Evolutionary conservation across 805 yeast genomes (phyloP).

Genomic region (Lipomyces spencermartinsiae): DNA sequence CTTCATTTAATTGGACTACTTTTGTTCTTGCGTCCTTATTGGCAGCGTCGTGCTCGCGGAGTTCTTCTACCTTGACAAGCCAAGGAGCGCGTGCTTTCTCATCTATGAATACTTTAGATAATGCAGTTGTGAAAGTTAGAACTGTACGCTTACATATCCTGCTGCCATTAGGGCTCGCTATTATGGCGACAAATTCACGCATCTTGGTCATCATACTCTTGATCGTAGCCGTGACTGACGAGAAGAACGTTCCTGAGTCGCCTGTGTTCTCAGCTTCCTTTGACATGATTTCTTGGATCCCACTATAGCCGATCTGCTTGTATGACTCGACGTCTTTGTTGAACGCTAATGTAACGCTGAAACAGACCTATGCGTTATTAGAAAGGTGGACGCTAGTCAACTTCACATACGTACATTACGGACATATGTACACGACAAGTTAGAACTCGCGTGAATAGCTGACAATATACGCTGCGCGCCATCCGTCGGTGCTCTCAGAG

Average conservation of each 20-base stretch:
- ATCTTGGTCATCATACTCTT: neutral
- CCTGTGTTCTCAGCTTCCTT: slow-evolving; percentile 6
- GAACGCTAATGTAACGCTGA: neutral
- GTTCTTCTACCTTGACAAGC: slow-evolving; percentile 34
- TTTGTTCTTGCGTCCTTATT: slow-evolving; percentile 29
- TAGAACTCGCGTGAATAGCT: neutral
- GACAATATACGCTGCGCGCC: neutral
- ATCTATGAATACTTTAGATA: neutral
- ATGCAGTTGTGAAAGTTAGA: neutral
- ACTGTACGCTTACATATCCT: neutral
- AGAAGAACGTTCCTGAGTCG: slow-evolving; percentile 10
- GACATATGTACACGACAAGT: neutral
- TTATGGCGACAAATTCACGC: slow-evolving; percentile 9
- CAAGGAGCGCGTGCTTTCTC: slow-evolving; percentile 38
- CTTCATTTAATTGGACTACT: slow-evolving; percentile 35
- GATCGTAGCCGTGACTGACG: neutral
- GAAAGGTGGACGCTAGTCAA: neutral
- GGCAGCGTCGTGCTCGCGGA: slow-evolving; percentile 23
- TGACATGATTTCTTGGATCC: slow-evolving; percentile 20
- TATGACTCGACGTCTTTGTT: slow-evolving; percentile 10
- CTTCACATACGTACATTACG: slow-evolving; percentile 9
- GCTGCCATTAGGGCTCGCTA: slow-evolving; percentile 4
- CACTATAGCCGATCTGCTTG: slow-evolving; percentile 9
- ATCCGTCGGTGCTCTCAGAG: slow-evolving; percentile 13
- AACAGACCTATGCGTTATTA: neutral